These are phyloP conservation scores for Fusarium napiforme DNA, from an alignment of 2,329 filamentous ascomycete genomes.

Conservation along the genomic window DNA sequence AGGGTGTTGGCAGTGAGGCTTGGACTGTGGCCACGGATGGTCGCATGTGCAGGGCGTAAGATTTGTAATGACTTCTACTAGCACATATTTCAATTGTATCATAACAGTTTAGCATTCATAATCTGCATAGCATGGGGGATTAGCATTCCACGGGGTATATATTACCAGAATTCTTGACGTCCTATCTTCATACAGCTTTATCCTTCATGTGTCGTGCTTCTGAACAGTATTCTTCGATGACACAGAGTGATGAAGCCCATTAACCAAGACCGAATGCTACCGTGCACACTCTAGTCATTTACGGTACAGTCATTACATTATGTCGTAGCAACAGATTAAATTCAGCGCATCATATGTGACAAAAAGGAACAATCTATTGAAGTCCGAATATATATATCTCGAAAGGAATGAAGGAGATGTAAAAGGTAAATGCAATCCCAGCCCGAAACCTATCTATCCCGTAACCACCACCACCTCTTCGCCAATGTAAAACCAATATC, in stretches of 20 bases:
- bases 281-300: not conserved
- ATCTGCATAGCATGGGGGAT: not conserved
- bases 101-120: not conserved
- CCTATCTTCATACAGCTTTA: too few species aligned
- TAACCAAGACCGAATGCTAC: not conserved
- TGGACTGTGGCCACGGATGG: constrained; percentile 49
- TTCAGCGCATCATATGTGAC: not conserved
- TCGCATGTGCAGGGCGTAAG: constrained; percentile 26
- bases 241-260: too few species aligned
- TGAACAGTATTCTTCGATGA: not conserved
- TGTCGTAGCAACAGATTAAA: not conserved
- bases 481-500: not conserved
- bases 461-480: not conserved
- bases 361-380: not conserved
- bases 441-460: not conserved
- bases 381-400: constrained; percentile 1
- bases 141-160: not conserved
- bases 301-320: rapidly evolving
- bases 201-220: too few species aligned
- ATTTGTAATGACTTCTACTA: not conserved
- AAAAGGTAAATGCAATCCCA: not conserved
- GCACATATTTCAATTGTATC: not conserved
- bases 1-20: constrained; percentile 63
- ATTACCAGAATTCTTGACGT: not conserved
- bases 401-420: constrained; percentile 12